Evolutionary conservation across 1,139 yeast genomes (phyloP), one percentile per base, ranked within the genome.

Genomic region (Hanseniaspora gamundiae): DNA sequence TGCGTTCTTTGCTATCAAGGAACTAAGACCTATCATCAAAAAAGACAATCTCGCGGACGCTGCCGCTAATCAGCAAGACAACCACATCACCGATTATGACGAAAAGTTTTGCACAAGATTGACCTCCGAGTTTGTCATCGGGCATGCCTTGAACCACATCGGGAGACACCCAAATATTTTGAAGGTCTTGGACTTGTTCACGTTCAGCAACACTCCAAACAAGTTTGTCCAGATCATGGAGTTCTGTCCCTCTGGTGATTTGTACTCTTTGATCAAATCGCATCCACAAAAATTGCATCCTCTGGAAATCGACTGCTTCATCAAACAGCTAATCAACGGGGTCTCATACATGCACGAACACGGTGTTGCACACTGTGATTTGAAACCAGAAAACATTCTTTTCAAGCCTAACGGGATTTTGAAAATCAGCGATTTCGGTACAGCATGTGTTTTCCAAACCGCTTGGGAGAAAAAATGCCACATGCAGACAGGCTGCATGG

Each of bases 211-310:
- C 49, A 56, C 63, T 3, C 55, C 65, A 19, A 68, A 76, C 50
- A 77, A 80, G 51, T 77, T 82, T 52, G 73, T 79, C 38, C 86
- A 79, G 56, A 81, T 82, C n/a, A 76, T 81, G 86, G 86, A 79
- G 55, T 80, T 76, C 55, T 77, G 86, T 45, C 73, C 79, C 2
- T 80, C 85, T 42, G 91, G 93, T 31, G 87, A 82, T 59, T 63
- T 83, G 33, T 81, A 72, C 53, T 61, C 76, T 2, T 57, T 73
- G 29, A 65, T 73, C 35, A 56, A 62, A 2, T 51, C 60, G 24
- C 54, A 57, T 24, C 50, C 57, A 8, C 26, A 29, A 7, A 14
- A 41, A 9, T 51, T 73, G 14, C 73, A 74, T 47, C 68, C 76
- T 7, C 62, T 74, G 22, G 86, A 80, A 55, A 70, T 80, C 27